These are phyloP conservation scores for Saccharomycopsis malanga DNA, from an alignment of 805 yeast species.

Conservation along the genomic window DNA sequence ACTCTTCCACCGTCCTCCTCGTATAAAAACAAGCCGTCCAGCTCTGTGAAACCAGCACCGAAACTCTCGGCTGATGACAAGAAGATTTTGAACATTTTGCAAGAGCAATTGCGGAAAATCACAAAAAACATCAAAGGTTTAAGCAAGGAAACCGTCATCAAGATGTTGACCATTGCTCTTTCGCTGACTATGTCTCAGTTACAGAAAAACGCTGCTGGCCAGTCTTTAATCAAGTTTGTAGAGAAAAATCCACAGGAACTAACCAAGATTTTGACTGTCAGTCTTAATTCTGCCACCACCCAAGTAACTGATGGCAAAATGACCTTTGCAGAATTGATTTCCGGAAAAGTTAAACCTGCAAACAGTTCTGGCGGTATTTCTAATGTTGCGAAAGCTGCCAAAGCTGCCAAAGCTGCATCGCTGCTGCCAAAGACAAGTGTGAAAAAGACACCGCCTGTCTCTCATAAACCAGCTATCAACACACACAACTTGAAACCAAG, in stretches of 20 bases:
- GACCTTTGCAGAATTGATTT: constrained; percentile 33
- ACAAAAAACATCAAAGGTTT: constrained; percentile 72
- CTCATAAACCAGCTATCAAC: not conserved
- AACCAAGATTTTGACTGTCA: constrained; percentile 71
- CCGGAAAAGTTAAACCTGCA: constrained; percentile 18
- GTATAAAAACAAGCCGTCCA: constrained; percentile 23
- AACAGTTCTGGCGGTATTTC: constrained; percentile 19
- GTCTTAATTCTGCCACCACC: constrained; percentile 68
- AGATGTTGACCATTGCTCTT: constrained; percentile 78
- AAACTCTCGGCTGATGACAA: constrained; percentile 30
- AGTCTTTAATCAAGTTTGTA: constrained; percentile 69
- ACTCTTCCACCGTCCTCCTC: not conserved
- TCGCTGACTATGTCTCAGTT: constrained; percentile 92
- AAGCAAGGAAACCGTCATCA: constrained; percentile 77
- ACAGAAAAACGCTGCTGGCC: constrained; percentile 73
- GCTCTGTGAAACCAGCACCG: constrained; percentile 4
- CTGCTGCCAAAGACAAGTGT: not conserved
- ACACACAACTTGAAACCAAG: constrained; percentile 11
- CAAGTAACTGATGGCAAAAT: constrained; percentile 51
- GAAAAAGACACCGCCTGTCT: constrained; percentile 1
- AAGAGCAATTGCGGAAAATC: constrained; percentile 75
- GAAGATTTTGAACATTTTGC: constrained; percentile 73
- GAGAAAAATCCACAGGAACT: constrained; percentile 78
- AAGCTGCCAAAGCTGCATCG: constrained; percentile 14
- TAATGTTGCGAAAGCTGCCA: constrained; percentile 21